Percentiles rank a stretch among this genome's conserved stretches.
Conservation (phyloP, 2,329 filamentous ascomycete genomes). For the Venturia asperata region DNA sequence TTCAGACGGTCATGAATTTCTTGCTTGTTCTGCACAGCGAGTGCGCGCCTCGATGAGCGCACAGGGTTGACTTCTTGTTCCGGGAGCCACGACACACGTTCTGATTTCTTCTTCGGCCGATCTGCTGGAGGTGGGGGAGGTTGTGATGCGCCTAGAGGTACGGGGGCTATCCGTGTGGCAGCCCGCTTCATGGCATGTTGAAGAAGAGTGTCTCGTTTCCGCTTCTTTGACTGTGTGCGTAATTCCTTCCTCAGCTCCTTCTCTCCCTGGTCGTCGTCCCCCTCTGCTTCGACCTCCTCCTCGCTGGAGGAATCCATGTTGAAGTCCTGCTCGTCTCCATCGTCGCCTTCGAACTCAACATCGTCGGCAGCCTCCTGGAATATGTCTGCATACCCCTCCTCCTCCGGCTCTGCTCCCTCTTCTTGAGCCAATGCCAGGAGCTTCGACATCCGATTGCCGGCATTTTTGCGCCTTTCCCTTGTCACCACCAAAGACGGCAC, state of each 20-base stretch:
- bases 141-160: slow-evolving; percentile 29
- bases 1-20: slow-evolving; percentile 61
- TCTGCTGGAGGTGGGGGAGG: slow-evolving; percentile 27
- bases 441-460: slow-evolving; percentile 36
- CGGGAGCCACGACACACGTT: slow-evolving; percentile 63
- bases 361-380: slow-evolving; percentile 62
- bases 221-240: slow-evolving; percentile 65
- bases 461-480: slow-evolving; percentile 33
- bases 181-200: slow-evolving; percentile 37
- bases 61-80: slow-evolving; percentile 54
- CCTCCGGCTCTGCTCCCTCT: slow-evolving; percentile 35
- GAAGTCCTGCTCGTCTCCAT: slow-evolving; percentile 57
- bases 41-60: slow-evolving; percentile 54
- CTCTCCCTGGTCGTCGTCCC: slow-evolving; percentile 76
- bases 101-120: slow-evolving; percentile 54
- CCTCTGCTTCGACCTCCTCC: slow-evolving; percentile 64
- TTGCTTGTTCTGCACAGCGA: slow-evolving; percentile 55
- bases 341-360: slow-evolving; percentile 45
- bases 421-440: slow-evolving; percentile 28
- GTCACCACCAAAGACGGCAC: slow-evolving; percentile 34
- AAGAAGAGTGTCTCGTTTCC: slow-evolving; percentile 68
- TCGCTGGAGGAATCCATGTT: slow-evolving; percentile 81
- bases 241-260: slow-evolving; percentile 74
- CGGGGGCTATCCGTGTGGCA: slow-evolving; percentile 28
- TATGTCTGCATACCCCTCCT: slow-evolving; percentile 39